Base-by-base conservation (phyloP, 306 rosid species). In the Prunus dulcis region DNA sequence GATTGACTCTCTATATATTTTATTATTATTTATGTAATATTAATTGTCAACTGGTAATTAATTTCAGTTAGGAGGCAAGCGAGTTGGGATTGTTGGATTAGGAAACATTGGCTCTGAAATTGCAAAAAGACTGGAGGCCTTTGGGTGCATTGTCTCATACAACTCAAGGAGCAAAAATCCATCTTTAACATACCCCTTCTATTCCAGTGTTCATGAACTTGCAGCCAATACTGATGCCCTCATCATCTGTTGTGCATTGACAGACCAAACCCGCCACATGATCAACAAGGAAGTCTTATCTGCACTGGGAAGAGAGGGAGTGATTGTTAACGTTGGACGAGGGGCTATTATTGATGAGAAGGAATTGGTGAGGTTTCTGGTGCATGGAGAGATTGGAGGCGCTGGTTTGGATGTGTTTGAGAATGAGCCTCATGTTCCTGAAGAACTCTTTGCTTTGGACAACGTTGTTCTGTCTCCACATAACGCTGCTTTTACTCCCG, bases 331-430 rank as follows among this genome's bases (percentile, higher is more conserved):
- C 50, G 60, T 90, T n/a, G 91, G 86, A 34, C 84, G 90, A 18
- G 87, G 91, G 2, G 76, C 69, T 11, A 70, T 87, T 41, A 55
- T 87, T 32, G 82, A 87, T 69, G 95, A 90, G 81, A 86, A 82
- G 64, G 80, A 82, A 45, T 27, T 90, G 78, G 86, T 88, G 28
- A 12, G 2, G 30, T 80, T 77, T 70, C 70, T 86, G 84, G 69
- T 71, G 64, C 23, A 43, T 12, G 80, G 84, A 52, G 72, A 86
- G 73, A 82, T 88, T 69, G 49, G 69, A 65, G 90, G 88, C 46
- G 88, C 87, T 25, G 90, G 90, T 23, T 77, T 88, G 82, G 92
- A 88, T 64, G 87, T 88, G 80, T 88, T 80, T 76, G 92, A 86
- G 82, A 72, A 87, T 22, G 90, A 87, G 66, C 95, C 95, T 77